Evolutionary conservation across 352 stramenopile genomes (phyloP).

Genomic region (Pythium rishiriense): DNA sequence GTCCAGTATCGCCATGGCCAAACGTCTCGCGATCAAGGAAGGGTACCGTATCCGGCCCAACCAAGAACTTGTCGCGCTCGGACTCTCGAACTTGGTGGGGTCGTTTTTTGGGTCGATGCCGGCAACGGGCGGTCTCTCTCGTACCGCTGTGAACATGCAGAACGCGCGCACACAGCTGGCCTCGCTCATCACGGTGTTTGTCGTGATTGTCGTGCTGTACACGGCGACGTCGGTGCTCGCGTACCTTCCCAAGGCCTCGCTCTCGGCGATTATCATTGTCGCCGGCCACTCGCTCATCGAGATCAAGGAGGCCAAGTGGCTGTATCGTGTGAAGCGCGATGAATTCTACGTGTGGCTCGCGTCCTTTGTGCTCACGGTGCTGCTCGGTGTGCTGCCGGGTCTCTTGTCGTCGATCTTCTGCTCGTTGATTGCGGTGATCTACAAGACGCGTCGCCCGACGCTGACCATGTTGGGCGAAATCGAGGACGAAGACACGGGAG

Average conservation of each 20-base stretch:
- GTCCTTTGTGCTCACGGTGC: conserved; percentile 53
- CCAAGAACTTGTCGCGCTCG: conserved; percentile 87
- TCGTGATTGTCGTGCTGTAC: conserved; percentile 86
- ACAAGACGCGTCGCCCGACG: conserved; percentile 52
- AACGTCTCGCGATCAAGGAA: conserved; percentile 79
- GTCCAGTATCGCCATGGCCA: conserved; percentile 88
- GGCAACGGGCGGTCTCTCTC: conserved; percentile 85
- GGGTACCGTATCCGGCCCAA: conserved; percentile 69
- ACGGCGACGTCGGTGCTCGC: conserved; percentile 82
- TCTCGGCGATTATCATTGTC: conserved; percentile 90
- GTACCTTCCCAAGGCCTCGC: conserved; percentile 82
- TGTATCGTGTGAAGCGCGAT: conserved; percentile 70
- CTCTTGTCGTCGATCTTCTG: conserved; percentile 58
- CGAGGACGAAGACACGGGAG: conserved; percentile 32
- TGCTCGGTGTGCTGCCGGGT: conserved; percentile 48
- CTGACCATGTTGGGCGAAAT: conserved; percentile 51
- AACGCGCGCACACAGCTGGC: conserved; percentile 83
- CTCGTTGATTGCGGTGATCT: conserved; percentile 55
- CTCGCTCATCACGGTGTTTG: conserved; percentile 73
- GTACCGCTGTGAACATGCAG: conserved; percentile 91
- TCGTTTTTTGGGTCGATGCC: conserved; percentile 87
- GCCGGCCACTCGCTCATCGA: conserved; percentile 88
- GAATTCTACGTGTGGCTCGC: conserved; percentile 65
- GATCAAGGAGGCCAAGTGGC: conserved; percentile 75
- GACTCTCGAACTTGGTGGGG: conserved; percentile 83